These are phyloP conservation scores for Solanum appendiculatum DNA, from an alignment of 257 asterid species.

Conservation along the genomic window DNA sequence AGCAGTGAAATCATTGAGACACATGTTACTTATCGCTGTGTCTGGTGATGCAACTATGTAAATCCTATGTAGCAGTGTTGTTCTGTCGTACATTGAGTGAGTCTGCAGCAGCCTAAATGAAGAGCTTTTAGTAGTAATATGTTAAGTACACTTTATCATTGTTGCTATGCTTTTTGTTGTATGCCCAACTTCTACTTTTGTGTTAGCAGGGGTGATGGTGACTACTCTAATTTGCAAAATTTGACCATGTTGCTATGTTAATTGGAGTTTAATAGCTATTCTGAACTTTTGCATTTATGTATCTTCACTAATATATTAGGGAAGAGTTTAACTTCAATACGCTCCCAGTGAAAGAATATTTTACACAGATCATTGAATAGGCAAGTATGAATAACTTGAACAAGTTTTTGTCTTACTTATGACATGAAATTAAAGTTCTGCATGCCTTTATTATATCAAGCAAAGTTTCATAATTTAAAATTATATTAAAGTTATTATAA, in stretches of 20 bases:
- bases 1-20: constrained; percentile 60
- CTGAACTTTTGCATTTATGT: background rate
- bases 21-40: constrained; percentile 64
- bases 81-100: background rate
- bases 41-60: background rate
- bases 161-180: background rate
- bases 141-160: background rate
- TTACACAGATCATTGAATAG: background rate
- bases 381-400: background rate
- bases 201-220: background rate
- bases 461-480: background rate
- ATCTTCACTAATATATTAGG: background rate
- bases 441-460: background rate
- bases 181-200: background rate
- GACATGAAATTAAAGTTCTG: background rate
- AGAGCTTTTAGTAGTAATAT: background rate
- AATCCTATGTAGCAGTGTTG: background rate
- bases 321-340: background rate
- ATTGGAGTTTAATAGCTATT: background rate
- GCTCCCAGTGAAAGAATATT: background rate
- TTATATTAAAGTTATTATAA: too few species aligned
- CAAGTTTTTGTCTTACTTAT: background rate
- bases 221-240: background rate
- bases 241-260: background rate
- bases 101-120: background rate